phyloP scores from a whole-genome alignment of 208 protist species.

The Trypanosoma cruzi region DNA sequence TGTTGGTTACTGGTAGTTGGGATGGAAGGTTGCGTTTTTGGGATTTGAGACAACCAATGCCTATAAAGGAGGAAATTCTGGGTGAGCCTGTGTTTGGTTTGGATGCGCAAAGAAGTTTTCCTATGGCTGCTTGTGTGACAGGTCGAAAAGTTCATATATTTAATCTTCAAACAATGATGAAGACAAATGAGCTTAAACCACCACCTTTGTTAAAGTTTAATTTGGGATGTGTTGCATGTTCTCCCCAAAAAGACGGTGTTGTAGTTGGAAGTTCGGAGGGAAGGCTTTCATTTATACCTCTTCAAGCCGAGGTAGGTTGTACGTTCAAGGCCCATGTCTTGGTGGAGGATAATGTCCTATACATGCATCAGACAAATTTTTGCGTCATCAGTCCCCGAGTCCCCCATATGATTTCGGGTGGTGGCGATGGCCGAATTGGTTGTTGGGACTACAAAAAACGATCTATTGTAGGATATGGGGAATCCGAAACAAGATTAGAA shows the following conservation, averaged over 20 bases:
- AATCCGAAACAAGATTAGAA: conserved; percentile 34
- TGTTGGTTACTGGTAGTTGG: conserved; percentile 86
- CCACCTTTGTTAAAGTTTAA: conserved; percentile 69
- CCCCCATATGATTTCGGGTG: conserved; percentile 53
- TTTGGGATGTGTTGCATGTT: conserved; percentile 66
- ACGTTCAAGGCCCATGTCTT: conserved; percentile 76
- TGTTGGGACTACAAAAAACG: conserved; percentile 48
- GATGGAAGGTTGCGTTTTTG: conserved; percentile 87
- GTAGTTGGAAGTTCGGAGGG: conserved; percentile 75
- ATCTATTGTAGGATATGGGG: conserved; percentile 32
- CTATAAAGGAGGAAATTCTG: conserved; percentile 66
- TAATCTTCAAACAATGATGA: conserved; percentile 62
- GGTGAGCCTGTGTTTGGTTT: conserved; percentile 77
- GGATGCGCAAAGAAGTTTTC: conserved; percentile 56
- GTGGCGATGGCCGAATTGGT: conserved; percentile 65
- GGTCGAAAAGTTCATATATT: conserved; percentile 65
- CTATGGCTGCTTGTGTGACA: conserved; percentile 72
- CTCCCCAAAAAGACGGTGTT: conserved; percentile 62
- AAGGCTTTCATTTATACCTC: conserved; percentile 57
- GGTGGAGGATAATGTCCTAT: conserved; percentile 35
- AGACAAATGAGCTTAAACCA: conserved; percentile 49
- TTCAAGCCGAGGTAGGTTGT: conserved; percentile 40
- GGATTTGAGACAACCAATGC: conserved; percentile 72
- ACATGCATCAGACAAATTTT: conserved; percentile 80
- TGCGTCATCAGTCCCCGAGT: conserved; percentile 57